These are phyloP conservation scores for Neofusicoccum umdonicola DNA, from an alignment of 2,329 filamentous ascomycete species.

Conservation along the genomic window DNA sequence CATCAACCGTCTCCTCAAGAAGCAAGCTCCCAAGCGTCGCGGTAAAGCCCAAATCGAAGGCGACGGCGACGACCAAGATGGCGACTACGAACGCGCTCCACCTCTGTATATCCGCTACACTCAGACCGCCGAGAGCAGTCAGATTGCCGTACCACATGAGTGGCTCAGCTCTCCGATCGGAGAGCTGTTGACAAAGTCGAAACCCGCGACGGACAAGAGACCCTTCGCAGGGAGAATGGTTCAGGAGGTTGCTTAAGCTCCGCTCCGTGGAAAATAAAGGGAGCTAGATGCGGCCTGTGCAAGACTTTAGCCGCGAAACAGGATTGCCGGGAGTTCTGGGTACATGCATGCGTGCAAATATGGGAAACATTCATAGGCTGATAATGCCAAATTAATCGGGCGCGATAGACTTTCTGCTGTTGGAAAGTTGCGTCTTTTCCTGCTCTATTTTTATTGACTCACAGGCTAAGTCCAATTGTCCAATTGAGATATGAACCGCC, in stretches of 20 bases:
- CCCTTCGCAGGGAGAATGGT: conserved; percentile 15
- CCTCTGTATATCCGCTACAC: conserved; percentile 69
- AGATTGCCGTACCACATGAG: conserved; percentile 65
- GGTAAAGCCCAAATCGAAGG: conserved; percentile 32
- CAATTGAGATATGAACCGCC: too few relatives aligned
- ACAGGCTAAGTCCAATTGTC: not conserved
- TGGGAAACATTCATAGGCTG: not conserved
- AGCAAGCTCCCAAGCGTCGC: conserved; percentile 71
- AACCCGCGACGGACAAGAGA: not conserved
- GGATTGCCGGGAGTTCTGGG: not conserved
- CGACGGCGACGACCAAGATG: conserved; percentile 41
- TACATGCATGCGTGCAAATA: not conserved
- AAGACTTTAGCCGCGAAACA: not conserved
- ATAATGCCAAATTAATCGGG: not conserved
- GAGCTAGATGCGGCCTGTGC: not conserved
- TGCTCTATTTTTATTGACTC: not conserved
- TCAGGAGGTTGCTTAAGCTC: conserved; percentile 10
- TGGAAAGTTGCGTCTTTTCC: not conserved
- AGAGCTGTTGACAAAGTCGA: conserved; percentile 48
- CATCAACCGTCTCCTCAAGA: conserved; percentile 85
- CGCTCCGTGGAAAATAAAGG: too few relatives aligned
- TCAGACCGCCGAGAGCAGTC: conserved; percentile 63
- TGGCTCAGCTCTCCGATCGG: conserved; percentile 65
- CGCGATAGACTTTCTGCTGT: not conserved
- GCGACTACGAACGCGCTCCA: conserved; percentile 51